These are phyloP conservation scores for Mimosa bimucronata DNA, from an alignment of 306 rosid genomes.

Conservation along the genomic window DNA sequence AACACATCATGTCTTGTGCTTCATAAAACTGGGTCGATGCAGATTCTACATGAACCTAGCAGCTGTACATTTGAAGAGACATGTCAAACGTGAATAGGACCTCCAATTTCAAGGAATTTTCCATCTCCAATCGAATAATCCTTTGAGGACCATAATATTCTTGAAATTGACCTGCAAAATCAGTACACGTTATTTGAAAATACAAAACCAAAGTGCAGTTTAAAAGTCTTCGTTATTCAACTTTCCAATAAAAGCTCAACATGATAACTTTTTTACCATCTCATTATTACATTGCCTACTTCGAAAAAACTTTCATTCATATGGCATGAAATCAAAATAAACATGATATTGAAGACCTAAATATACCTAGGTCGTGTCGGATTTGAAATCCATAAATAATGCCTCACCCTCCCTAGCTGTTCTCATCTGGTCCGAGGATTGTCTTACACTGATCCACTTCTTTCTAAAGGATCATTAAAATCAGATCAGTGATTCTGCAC, in stretches of 20 bases:
- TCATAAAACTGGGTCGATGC: background rate
- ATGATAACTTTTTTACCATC: background rate
- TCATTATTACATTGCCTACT: background rate
- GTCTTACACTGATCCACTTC: background rate
- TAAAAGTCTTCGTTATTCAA: background rate
- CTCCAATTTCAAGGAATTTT: background rate
- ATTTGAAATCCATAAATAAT: background rate
- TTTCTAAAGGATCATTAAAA: background rate
- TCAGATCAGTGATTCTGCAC: background rate
- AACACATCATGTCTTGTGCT: background rate
- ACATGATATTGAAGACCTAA: background rate
- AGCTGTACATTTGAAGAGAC: background rate
- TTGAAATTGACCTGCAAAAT: background rate
- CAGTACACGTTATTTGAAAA: background rate
- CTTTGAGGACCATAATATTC: background rate
- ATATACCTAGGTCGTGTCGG: background rate
- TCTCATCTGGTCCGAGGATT: slow-evolving; percentile 4
- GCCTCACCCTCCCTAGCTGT: background rate
- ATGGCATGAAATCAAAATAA: background rate
- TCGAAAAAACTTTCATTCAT: background rate
- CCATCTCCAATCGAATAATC: background rate
- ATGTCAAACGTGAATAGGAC: too few relatives aligned
- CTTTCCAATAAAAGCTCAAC: background rate
- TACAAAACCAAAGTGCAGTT: background rate
- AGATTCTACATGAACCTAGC: background rate